These are phyloP conservation scores for Diplocarpon rosae DNA, from an alignment of 2,329 filamentous ascomycete genomes.

Conservation along the genomic window DNA sequence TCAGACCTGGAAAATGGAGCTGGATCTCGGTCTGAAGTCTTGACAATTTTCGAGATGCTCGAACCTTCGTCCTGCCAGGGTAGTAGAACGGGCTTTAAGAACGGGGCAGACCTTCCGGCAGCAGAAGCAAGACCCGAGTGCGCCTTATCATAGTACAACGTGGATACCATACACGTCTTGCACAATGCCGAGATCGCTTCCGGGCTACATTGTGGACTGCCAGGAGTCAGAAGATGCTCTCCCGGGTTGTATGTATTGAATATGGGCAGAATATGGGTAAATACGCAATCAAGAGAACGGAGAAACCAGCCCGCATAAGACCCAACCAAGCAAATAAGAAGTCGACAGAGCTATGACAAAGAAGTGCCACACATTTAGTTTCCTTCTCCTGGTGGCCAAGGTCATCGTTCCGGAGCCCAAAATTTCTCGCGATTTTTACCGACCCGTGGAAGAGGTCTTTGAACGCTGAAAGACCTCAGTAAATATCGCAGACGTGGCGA, in stretches of 20 bases:
- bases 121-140: slow-evolving; percentile 9
- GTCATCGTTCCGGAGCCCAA: neutral
- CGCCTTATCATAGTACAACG: slow-evolving; percentile 35
- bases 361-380: slow-evolving; percentile 38
- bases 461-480: slow-evolving; percentile 1
- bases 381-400: too few relatives aligned
- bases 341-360: slow-evolving; percentile 44
- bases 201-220: slow-evolving; percentile 36
- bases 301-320: slow-evolving; percentile 42
- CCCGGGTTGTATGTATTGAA: too few relatives aligned
- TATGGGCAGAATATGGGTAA: too few relatives aligned
- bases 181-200: slow-evolving; percentile 43
- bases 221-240: neutral
- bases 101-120: slow-evolving; percentile 11
- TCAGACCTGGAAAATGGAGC: too few relatives aligned
- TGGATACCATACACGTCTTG: slow-evolving; percentile 31
- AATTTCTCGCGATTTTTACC: neutral
- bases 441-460: slow-evolving; percentile 1
- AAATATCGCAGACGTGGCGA: neutral
- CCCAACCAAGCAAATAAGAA: slow-evolving; percentile 51
- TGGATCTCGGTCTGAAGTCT: too few relatives aligned
- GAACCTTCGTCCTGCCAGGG: slow-evolving; percentile 7
- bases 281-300: slow-evolving; percentile 46
- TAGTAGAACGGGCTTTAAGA: slow-evolving; percentile 6
- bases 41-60: too few relatives aligned